Evolutionary conservation across 345 rosid genomes (phyloP).

Genomic region (Populus nigra): DNA sequence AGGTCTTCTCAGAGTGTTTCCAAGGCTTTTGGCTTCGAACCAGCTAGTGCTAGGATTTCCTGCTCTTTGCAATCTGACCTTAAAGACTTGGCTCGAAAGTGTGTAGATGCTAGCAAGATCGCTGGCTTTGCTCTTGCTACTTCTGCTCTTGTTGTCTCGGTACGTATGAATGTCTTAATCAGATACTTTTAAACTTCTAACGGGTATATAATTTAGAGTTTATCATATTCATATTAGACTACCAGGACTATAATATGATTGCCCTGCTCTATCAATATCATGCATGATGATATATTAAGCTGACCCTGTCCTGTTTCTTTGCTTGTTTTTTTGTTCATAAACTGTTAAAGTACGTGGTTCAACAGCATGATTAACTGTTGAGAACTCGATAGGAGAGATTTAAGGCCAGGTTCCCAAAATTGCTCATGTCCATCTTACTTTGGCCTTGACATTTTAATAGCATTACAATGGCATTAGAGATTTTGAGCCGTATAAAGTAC

Average conservation of each 20-base stretch:
- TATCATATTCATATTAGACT: background rate
- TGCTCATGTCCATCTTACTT: background rate
- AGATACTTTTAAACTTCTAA: background rate
- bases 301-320: background rate
- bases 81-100: conserved; percentile 71
- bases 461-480: background rate
- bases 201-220: background rate
- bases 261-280: too few relatives aligned
- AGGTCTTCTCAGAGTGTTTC: conserved; percentile 49
- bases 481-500: background rate
- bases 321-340: too few relatives aligned
- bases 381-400: background rate
- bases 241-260: too few relatives aligned
- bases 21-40: conserved; percentile 60
- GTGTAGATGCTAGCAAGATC: conserved; percentile 64
- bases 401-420: background rate
- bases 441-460: background rate
- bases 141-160: conserved; percentile 94
- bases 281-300: too few relatives aligned
- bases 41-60: conserved; percentile 51
- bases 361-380: background rate
- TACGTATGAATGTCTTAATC: conserved; percentile 16
- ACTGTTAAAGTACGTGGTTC: background rate
- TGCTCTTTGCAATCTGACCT: conserved; percentile 71
- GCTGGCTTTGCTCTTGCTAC: conserved; percentile 92